Percentiles rank a stretch among this genome's conserved stretches.
phyloP scores from a whole-genome alignment of 2,329 filamentous ascomycete genomes.

The Neofusicoccum sp. region DNA sequence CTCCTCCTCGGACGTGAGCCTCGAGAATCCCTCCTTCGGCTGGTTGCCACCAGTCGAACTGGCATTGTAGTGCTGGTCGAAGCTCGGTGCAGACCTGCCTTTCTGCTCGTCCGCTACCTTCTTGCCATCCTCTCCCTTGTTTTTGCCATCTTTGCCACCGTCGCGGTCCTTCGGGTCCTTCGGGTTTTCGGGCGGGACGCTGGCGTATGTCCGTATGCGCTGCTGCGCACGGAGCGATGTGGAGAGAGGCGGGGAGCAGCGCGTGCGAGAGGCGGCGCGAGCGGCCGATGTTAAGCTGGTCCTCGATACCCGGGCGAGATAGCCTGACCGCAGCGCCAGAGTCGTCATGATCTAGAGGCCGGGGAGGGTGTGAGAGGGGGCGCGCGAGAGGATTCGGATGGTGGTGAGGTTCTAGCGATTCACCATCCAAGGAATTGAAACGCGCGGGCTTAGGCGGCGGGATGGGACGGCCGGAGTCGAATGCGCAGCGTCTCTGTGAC shows the following conservation, averaged over 20 bases:
- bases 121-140: conserved; percentile 28
- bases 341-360: conserved; percentile 62
- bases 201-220: conserved; percentile 47
- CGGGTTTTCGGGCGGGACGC: conserved; percentile 36
- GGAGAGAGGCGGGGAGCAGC: conserved; percentile 43
- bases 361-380: conserved; percentile 9
- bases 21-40: conserved; percentile 37
- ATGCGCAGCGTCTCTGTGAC: conserved; percentile 12
- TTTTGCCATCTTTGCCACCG: conserved; percentile 26
- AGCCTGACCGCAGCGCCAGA: conserved; percentile 67
- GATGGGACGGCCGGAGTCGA: conserved; percentile 10
- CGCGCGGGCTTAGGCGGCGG: background rate
- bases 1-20: conserved; percentile 59
- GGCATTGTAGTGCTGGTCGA: conserved; percentile 29
- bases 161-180: conserved; percentile 23
- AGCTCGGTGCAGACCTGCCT: conserved; percentile 33
- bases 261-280: conserved; percentile 34
- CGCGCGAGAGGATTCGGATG: conserved; percentile 22
- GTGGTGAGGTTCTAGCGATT: background rate
- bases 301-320: conserved; percentile 65
- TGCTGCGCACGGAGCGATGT: conserved; percentile 49
- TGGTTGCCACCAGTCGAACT: conserved; percentile 30
- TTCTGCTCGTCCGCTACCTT: conserved; percentile 37
- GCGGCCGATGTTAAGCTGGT: conserved; percentile 52
- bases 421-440: conserved; percentile 19